Conservation (phyloP, 257 asterid species). For the Solanum corneliomulleri region DNA sequence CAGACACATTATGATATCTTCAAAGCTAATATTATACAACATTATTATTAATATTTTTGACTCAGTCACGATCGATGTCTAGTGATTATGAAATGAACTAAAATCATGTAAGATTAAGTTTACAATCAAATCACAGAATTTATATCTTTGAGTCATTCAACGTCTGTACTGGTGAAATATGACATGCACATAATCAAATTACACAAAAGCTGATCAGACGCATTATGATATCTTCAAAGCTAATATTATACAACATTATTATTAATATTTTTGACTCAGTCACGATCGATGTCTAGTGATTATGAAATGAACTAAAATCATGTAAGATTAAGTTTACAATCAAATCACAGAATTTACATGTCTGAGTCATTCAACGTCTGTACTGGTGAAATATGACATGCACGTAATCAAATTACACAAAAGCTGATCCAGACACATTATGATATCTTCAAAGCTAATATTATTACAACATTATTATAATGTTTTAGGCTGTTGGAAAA, state of each 20-base stretch:
- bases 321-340: neutral
- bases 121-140: neutral
- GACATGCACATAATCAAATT: neutral
- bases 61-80: neutral
- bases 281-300: neutral
- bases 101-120: neutral
- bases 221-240: no score
- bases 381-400: neutral
- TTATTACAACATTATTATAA: no score
- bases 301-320: neutral
- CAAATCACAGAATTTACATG: neutral
- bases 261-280: neutral
- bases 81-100: neutral
- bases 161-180: neutral
- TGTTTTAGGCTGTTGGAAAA: conserved; percentile 6
- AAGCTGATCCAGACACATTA: neutral
- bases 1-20: no score
- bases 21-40: no score
- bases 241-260: neutral
- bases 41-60: neutral
- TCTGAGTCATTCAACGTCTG: neutral
- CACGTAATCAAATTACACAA: neutral
- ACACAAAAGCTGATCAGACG: neutral
- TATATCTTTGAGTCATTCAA: neutral
- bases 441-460: no score